These are phyloP conservation scores for Hypoxylon sp. DNA, from an alignment of 2,329 filamentous ascomycete genomes.

Conservation along the genomic window DNA sequence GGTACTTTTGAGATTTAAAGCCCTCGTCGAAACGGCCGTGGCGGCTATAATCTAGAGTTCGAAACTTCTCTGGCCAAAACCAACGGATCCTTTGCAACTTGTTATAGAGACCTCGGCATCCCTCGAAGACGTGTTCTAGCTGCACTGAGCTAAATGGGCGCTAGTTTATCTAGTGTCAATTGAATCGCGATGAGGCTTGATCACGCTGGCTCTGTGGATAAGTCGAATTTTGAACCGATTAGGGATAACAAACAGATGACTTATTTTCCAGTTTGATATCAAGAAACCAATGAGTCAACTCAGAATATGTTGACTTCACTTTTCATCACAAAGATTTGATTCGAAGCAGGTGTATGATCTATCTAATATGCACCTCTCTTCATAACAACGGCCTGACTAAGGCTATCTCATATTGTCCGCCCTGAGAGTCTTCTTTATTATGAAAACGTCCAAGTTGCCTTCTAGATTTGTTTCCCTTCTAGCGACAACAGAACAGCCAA, in stretches of 20 bases:
- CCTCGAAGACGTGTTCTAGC: neutral
- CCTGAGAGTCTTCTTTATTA: too few relatives aligned
- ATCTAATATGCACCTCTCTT: too few relatives aligned
- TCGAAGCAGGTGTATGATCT: too few relatives aligned
- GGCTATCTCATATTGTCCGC: too few relatives aligned
- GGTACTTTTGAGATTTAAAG: neutral
- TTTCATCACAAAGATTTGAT: too few relatives aligned
- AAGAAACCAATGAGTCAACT: too few relatives aligned
- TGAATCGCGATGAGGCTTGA: neutral
- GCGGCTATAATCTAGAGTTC: neutral
- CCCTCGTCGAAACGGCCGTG: neutral
- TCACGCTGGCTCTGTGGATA: neutral
- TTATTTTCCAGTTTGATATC: too few relatives aligned
- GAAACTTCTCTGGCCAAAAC: neutral
- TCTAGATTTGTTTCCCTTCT: too few relatives aligned
- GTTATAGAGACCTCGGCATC: neutral
- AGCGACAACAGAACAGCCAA: too few relatives aligned
- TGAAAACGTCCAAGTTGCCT: too few relatives aligned
- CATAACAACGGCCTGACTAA: too few relatives aligned
- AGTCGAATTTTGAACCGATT: neutral
- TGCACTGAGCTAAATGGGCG: neutral
- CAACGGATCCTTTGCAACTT: neutral
- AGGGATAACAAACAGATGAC: neutral
- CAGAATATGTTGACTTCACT: too few relatives aligned
- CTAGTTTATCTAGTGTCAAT: neutral